These are phyloP conservation scores for Sporothrix schenckii DNA, from an alignment of 2,329 filamentous ascomycete genomes.

Conservation along the genomic window DNA sequence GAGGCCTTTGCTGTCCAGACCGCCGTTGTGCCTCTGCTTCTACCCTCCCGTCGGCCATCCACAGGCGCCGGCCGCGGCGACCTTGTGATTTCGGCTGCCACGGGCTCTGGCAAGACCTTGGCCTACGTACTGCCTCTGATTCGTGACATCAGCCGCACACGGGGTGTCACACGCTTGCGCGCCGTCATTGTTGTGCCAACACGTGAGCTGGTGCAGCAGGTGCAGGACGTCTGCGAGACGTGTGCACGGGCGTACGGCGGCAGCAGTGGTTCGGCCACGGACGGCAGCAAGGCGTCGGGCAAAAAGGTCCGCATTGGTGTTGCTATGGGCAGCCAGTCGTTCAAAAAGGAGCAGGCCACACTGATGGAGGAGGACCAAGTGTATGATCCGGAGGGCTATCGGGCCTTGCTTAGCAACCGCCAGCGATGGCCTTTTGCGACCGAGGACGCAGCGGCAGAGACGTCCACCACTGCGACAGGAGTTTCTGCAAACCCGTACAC, in stretches of 20 bases:
- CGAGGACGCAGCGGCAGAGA: conserved; percentile 46
- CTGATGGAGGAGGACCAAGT: conserved; percentile 52
- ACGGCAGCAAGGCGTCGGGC: conserved; percentile 53
- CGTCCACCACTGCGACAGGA: background rate
- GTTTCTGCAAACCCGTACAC: background rate
- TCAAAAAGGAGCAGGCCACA: conserved; percentile 64
- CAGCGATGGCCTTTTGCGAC: conserved; percentile 50
- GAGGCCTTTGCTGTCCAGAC: conserved; percentile 80
- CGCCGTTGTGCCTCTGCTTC: conserved; percentile 75
- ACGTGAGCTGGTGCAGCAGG: conserved; percentile 85
- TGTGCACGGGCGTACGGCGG: conserved; percentile 64
- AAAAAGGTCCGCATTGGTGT: conserved; percentile 71
- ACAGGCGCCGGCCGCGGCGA: conserved; percentile 62
- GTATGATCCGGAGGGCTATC: conserved; percentile 68
- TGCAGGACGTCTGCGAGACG: conserved; percentile 73
- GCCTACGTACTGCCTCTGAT: conserved; percentile 88
- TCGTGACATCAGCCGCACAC: conserved; percentile 65
- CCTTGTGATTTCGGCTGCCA: conserved; percentile 86
- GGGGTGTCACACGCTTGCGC: conserved; percentile 64
- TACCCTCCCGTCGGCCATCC: conserved; percentile 56
- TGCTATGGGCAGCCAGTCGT: conserved; percentile 77
- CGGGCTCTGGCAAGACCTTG: conserved; percentile 92
- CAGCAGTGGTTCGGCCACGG: conserved; percentile 50
- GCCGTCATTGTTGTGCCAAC: conserved; percentile 89
- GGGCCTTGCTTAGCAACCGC: conserved; percentile 40